Evolutionary conservation across 805 yeast genomes (phyloP), one percentile per base, ranked within the genome.

Genomic region (Pichia occidentalis): DNA sequence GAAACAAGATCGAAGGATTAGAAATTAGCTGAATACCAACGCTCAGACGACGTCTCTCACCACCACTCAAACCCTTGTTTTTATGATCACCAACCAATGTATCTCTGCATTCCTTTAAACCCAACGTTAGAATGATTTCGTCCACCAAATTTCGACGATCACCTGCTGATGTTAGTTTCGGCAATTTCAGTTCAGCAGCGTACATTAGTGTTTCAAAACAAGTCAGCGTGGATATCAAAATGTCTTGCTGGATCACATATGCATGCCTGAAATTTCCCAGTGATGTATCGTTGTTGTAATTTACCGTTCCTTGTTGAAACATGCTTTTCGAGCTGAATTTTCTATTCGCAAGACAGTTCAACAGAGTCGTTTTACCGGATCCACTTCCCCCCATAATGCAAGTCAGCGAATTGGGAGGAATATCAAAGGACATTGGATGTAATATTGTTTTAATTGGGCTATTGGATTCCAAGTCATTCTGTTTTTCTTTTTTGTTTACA

Each of bases 371-470:
- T 52, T 86, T 85, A 4, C 95, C 95, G 3, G 86, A 76, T 0
- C 95, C 95, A 0, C 88, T 80, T 0, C 95, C 90, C 3, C 95
- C 95, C 64, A 86, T 71, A 8, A 85, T 81, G 5, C 94, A 94
- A 58, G 85, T 68, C 26, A 86, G 58, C 8, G 80, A 64, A 13
- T 85, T 83, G 11, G 72, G 56, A 0, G 74, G 71, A 9, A 83
- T 63, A 35, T 75, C 76, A 43, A 83, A 68, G 2, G 83, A 73
- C 32, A 84, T 63, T 20, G 74, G 57, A 24, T 68, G 53, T 3
- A 77, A 60, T 20, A 77, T 63, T 4, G 60, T 53, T 37, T 66
- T 64, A 49, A 64, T 25, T 3, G 36, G 13, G 7, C 35, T 41
- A 19, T 40, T 44, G 12, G 49, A 43, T 24, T 49, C 59, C 7